Base-by-base conservation (phyloP, 2,329 filamentous ascomycete species). In the Sclerotinia spermophila region DNA sequence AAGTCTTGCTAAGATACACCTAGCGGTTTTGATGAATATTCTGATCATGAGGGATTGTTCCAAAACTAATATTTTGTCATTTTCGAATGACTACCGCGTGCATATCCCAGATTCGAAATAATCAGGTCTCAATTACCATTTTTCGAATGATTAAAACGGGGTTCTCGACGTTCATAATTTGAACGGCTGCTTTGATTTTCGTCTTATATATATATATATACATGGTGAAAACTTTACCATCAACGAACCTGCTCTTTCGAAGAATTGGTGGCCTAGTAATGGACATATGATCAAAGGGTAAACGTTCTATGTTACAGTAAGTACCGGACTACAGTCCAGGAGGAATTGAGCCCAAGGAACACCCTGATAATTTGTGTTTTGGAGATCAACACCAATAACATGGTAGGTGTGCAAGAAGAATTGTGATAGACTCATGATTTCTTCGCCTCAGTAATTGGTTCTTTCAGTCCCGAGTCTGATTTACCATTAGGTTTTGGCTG, bases 221-320 rank as follows among this genome's bases (percentile, higher is more conserved):
- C 53, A 62, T 33, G 19, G 11, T 15, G 11, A 24, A 7, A 33
- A 17, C 8, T 13, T 1, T 53, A 27, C 45, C 45, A 17, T 53
- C 17, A 30, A 40, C 38, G 8, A 21, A 53, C 17, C 62, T 17
- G 10, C 1, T 5, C 4, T 38, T 53, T 11, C 15, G 6, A 30
- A 53, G 8, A 27, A 53, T n/a, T 65, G 27, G 38, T 51, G 17
- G 17, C 33, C 61, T 19, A 40, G 45, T 42, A 13, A 17, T 53
- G 10, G n/a, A 27, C 33, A 35, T n/a, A 27, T 15, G 35, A 30
- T 7, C 35, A 66, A 10, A 21, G 8, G 55, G 45, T 48, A 53
- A 38, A n/a, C 35, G 30, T 51, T 66, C 24, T 53, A 53, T 53
- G 27, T 53, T 66, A 66, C 45, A 66, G 8, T 53, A n/a, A 53